Evolutionary conservation across 2,329 filamentous ascomycete genomes (phyloP).

Genomic region (Fusarium phyllophilum): DNA sequence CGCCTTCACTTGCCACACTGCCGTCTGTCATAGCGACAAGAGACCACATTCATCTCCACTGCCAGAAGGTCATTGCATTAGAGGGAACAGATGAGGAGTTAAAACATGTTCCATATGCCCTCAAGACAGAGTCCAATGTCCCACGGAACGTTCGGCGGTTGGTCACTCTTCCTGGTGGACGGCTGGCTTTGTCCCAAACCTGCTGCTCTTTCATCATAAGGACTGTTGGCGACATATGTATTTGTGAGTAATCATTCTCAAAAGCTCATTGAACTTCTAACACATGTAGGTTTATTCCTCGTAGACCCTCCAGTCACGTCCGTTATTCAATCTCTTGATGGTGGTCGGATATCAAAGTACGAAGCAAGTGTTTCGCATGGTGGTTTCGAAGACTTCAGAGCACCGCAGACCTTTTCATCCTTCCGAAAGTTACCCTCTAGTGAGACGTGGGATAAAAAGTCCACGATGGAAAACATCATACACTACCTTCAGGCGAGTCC

Average conservation of each 20-base stretch:
- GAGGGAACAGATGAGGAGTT: accelerated
- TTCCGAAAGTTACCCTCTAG: accelerated
- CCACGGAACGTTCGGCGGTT: accelerated
- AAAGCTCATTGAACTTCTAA: background rate
- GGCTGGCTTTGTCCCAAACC: accelerated
- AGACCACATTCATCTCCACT: background rate
- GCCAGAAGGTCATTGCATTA: accelerated
- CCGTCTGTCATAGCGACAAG: accelerated
- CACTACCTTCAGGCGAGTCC: background rate
- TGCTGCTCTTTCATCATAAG: background rate
- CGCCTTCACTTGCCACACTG: accelerated
- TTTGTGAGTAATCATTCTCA: background rate
- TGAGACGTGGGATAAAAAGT: accelerated
- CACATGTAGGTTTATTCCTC: accelerated
- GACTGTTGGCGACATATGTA: accelerated
- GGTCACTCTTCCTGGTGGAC: background rate
- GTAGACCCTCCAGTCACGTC: accelerated
- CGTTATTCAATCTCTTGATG: accelerated
- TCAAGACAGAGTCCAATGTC: accelerated
- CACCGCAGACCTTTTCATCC: accelerated
- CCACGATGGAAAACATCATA: background rate
- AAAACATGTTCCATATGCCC: accelerated
- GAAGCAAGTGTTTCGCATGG: accelerated
- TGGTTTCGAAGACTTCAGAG: background rate
- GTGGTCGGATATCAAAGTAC: accelerated